Evolutionary conservation across 805 yeast genomes (phyloP).

Genomic region (Maudiozyma turicensis): DNA sequence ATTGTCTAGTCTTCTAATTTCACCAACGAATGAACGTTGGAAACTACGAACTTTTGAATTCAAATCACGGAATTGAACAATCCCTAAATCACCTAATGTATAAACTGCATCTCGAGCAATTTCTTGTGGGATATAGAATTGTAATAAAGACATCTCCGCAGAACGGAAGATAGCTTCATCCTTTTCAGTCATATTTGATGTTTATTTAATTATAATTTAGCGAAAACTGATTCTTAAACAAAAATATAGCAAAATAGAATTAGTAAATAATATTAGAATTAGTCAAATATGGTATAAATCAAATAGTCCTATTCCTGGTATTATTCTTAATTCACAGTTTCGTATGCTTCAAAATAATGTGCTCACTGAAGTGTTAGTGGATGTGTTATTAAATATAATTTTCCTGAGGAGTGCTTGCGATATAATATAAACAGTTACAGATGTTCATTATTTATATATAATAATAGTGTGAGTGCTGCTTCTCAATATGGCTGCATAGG

Average conservation of each 20-base stretch:
- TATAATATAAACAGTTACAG: too few relatives aligned
- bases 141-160: constrained; percentile 94
- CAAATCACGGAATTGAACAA: constrained; percentile 81
- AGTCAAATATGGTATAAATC: too few relatives aligned
- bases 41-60: constrained; percentile 72
- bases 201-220: background rate
- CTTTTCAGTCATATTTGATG: constrained; percentile 5
- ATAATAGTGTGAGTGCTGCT: too few relatives aligned
- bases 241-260: background rate
- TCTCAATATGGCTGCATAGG: background rate
- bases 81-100: constrained; percentile 76
- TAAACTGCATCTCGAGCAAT: constrained; percentile 80
- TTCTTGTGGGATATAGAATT: constrained; percentile 85
- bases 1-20: constrained; percentile 73
- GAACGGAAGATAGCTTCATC: constrained; percentile 48
- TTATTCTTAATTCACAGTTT: too few relatives aligned
- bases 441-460: too few relatives aligned
- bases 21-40: constrained; percentile 86
- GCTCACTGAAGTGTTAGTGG: too few relatives aligned
- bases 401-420: too few relatives aligned
- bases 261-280: too few relatives aligned
- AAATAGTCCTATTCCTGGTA: too few relatives aligned
- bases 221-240: background rate
- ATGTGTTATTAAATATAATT: too few relatives aligned
- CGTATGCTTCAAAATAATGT: too few relatives aligned